Evolutionary conservation across 768 basidiomycete genomes (phyloP).

Genomic region (Rhizopogon vesiculosus): DNA sequence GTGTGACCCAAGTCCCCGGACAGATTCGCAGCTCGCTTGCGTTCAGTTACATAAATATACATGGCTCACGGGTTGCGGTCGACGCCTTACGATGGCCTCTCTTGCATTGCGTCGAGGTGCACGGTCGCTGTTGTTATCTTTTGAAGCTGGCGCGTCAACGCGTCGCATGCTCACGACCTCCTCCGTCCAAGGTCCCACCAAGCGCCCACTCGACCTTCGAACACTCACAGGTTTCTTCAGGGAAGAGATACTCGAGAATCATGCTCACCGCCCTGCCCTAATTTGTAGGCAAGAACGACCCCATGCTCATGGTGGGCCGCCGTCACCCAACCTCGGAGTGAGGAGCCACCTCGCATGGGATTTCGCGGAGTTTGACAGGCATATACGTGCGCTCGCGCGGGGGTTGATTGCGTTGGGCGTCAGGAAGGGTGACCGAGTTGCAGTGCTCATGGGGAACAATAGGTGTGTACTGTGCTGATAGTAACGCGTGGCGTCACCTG

Average conservation of each 20-base stretch:
- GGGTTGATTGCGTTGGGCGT: slow-evolving; percentile 70
- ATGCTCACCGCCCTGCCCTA: slow-evolving; percentile 53
- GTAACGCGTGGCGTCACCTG: background rate
- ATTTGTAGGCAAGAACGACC: slow-evolving; percentile 59
- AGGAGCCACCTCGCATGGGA: slow-evolving; percentile 63
- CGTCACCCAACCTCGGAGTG: slow-evolving; percentile 44
- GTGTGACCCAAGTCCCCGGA: too few relatives aligned
- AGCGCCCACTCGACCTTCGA: slow-evolving; percentile 49
- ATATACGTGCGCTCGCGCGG: slow-evolving; percentile 63
- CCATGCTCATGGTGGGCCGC: slow-evolving; percentile 57
- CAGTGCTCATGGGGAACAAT: slow-evolving; percentile 80
- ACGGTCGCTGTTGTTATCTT: too few relatives aligned
- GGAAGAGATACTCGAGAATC: slow-evolving; percentile 45
- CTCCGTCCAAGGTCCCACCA: slow-evolving; percentile 49
- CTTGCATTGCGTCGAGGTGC: background rate
- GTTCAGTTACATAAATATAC: too few relatives aligned
- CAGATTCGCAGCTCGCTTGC: too few relatives aligned
- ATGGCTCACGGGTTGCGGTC: too few relatives aligned
- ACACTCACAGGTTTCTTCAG: slow-evolving; percentile 64
- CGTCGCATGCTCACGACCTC: slow-evolving; percentile 39
- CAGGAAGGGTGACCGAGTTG: slow-evolving; percentile 71
- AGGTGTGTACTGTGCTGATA: slow-evolving; percentile 43
- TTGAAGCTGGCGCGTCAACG: background rate
- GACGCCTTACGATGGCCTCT: background rate
- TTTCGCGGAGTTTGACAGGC: slow-evolving; percentile 62